A percentile compares a stretch with the other conserved stretches of the same genome.
Conservation (phyloP, 495 filamentous ascomycete genomes). For the Achaetomiella virescens region DNA sequence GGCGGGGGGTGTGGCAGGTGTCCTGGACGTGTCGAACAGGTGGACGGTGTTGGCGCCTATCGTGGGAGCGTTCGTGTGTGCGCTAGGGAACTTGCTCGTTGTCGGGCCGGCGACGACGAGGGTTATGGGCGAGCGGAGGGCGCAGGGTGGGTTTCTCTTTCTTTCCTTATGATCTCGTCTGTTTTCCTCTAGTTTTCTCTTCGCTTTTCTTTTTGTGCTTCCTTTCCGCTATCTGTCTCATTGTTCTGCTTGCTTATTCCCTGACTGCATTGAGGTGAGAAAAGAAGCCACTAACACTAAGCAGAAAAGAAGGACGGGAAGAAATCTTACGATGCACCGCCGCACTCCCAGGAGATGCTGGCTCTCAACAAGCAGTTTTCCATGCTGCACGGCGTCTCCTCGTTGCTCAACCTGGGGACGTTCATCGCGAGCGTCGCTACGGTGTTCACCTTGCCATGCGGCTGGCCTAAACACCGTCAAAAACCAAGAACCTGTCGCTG, state of each 20-base stretch:
- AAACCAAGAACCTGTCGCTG: neutral
- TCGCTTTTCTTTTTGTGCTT: no score
- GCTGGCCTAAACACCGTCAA: conserved; percentile 26
- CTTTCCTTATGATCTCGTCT: neutral
- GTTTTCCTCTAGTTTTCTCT: no score
- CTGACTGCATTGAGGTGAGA: neutral
- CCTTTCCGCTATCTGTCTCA: no score
- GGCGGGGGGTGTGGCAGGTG: conserved; percentile 43
- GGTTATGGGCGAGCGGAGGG: conserved; percentile 66
- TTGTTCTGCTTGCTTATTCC: no score
- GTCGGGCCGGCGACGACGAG: conserved; percentile 67
- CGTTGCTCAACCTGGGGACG: conserved; percentile 64
- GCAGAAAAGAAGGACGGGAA: conserved; percentile 63
- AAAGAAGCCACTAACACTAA: neutral
- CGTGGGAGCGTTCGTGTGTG: conserved; percentile 54
- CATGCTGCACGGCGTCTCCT: conserved; percentile 69
- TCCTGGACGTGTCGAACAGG: conserved; percentile 50
- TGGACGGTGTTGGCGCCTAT: conserved; percentile 60
- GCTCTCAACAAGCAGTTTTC: conserved; percentile 75
- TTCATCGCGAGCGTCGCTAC: conserved; percentile 65
- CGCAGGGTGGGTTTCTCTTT: conserved; percentile 53
- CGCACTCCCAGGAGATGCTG: conserved; percentile 76
- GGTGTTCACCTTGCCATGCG: conserved; percentile 60
- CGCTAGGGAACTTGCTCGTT: conserved; percentile 58
- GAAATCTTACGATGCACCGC: conserved; percentile 64